phyloP scores from a whole-genome alignment of 2,329 filamentous ascomycete species.

The Diplodia mutila region DNA sequence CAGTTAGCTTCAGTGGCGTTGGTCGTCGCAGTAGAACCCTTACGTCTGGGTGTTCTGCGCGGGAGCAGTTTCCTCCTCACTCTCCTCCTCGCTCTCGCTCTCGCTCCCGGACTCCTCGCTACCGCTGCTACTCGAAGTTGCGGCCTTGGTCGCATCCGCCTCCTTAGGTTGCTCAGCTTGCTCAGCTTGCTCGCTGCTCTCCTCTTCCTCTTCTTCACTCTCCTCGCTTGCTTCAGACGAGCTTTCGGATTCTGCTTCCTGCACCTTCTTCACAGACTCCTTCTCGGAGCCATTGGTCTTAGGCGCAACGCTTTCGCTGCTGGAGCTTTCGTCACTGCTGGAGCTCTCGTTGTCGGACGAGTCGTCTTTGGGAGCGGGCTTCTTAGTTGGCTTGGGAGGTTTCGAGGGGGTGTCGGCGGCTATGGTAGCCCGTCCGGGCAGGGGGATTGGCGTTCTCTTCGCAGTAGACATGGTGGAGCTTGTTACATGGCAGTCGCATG shows the following conservation, averaged over 20 bases:
- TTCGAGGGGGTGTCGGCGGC: slow-evolving; percentile 32
- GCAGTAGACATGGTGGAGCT: slow-evolving; percentile 38
- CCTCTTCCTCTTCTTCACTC: slow-evolving; percentile 12
- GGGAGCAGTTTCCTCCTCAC: slow-evolving; percentile 30
- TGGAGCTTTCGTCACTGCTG: slow-evolving; percentile 37
- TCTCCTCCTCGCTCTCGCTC: slow-evolving; percentile 43
- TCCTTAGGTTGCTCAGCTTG: slow-evolving; percentile 17
- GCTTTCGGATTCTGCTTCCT: slow-evolving; percentile 29
- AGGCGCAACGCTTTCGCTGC: slow-evolving; percentile 39
- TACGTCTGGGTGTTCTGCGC: slow-evolving; percentile 29
- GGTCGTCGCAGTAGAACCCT: slow-evolving; percentile 30
- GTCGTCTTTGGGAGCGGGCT: slow-evolving; percentile 34
- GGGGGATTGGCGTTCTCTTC: slow-evolving; percentile 40
- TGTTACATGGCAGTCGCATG: slow-evolving; percentile 29
- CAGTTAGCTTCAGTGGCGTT: not conserved
- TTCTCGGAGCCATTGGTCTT: slow-evolving; percentile 33
- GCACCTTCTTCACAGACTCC: slow-evolving; percentile 31
- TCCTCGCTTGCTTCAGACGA: slow-evolving; percentile 24
- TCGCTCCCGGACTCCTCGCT: slow-evolving; percentile 28
- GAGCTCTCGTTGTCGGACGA: slow-evolving; percentile 34
- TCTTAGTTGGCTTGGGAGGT: slow-evolving; percentile 29
- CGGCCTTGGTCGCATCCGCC: not conserved
- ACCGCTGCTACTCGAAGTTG: not conserved
- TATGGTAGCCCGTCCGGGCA: slow-evolving; percentile 33
- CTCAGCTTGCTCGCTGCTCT: slow-evolving; percentile 21